These are phyloP conservation scores for Phytophthora multivora DNA, from an alignment of 352 stramenopile species.

Conservation along the genomic window DNA sequence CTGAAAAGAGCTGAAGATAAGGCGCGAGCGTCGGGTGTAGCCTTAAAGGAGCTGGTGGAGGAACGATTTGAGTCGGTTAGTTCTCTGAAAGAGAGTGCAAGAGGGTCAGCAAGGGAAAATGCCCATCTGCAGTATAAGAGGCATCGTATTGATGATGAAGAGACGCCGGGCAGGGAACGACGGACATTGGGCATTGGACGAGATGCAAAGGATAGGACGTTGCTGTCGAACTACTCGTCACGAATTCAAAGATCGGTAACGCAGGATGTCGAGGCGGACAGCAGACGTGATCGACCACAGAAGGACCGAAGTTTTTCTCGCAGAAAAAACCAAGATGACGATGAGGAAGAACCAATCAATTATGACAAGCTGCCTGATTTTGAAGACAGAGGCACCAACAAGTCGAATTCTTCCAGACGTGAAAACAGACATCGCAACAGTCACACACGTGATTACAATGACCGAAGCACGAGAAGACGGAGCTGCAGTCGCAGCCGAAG, in stretches of 20 bases:
- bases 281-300: constrained; percentile 1
- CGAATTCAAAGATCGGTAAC: constrained; percentile 61
- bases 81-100: constrained; percentile 54
- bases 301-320: constrained; percentile 9
- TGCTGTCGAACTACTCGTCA: constrained; percentile 67
- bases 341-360: constrained; percentile 77
- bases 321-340: constrained; percentile 27
- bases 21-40: constrained; percentile 52
- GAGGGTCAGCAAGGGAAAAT: constrained; percentile 49
- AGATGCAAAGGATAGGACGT: constrained; percentile 62
- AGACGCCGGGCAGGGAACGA: constrained; percentile 9
- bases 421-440: constrained; percentile 13
- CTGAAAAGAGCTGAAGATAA: constrained; percentile 71
- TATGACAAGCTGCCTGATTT: constrained; percentile 80
- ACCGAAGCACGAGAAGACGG: constrained; percentile 6
- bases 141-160: constrained; percentile 27
- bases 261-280: constrained; percentile 32
- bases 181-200: constrained; percentile 47
- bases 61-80: constrained; percentile 66
- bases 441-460: constrained; percentile 11
- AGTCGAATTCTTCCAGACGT: constrained; percentile 21
- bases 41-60: constrained; percentile 64
- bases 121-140: constrained; percentile 80
- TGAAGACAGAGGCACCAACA: constrained; percentile 45
- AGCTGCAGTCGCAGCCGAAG: constrained; percentile 48